A percentile compares a stretch with the other conserved stretches of the same genome.
phyloP scores from a whole-genome alignment of 768 basidiomycete genomes.

The Hypsizygus marmoreus region DNA sequence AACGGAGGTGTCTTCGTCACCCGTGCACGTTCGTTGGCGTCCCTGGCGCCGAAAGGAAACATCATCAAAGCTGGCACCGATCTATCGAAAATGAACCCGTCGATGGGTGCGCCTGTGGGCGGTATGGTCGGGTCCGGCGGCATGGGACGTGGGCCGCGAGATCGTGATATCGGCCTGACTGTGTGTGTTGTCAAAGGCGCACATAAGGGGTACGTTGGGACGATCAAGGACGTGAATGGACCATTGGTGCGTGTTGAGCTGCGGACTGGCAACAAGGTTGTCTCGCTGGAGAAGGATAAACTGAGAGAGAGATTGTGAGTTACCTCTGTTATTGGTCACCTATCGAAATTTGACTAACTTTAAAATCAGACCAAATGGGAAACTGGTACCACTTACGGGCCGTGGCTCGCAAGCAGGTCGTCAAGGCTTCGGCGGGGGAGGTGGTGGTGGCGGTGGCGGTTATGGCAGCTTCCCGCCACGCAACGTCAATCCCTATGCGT shows the following conservation, averaged over 20 bases:
- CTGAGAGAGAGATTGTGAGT: conserved; percentile 73
- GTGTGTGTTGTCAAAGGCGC: conserved; percentile 86
- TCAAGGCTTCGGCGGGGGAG: conserved; percentile 14
- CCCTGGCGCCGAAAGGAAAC: conserved; percentile 84
- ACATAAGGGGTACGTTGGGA: conserved; percentile 88
- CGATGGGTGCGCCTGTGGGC: conserved; percentile 60
- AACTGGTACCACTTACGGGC: conserved; percentile 50
- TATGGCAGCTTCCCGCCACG: conserved; percentile 14
- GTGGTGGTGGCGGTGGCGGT: conserved; percentile 16
- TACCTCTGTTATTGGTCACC: not conserved
- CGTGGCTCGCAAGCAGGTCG: conserved; percentile 13
- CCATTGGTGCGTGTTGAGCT: conserved; percentile 86
- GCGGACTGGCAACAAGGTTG: conserved; percentile 83
- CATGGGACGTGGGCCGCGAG: conserved; percentile 80
- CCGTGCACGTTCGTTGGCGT: conserved; percentile 77
- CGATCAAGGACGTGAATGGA: conserved; percentile 95
- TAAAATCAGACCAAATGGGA: conserved; percentile 55
- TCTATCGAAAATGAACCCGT: conserved; percentile 91
- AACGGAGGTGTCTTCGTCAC: conserved; percentile 96
- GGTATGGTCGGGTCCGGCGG: conserved; percentile 81
- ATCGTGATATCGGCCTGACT: conserved; percentile 76
- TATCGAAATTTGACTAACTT: conserved; percentile 4
- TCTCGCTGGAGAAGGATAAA: conserved; percentile 83
- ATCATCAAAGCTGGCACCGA: conserved; percentile 68
- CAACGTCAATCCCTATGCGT: conserved; percentile 39